A percentile compares a stretch with the other conserved stretches of the same genome.
Evolutionary conservation across 2,329 filamentous ascomycete species (phyloP).

Genomic region (Fusarium chuoi): DNA sequence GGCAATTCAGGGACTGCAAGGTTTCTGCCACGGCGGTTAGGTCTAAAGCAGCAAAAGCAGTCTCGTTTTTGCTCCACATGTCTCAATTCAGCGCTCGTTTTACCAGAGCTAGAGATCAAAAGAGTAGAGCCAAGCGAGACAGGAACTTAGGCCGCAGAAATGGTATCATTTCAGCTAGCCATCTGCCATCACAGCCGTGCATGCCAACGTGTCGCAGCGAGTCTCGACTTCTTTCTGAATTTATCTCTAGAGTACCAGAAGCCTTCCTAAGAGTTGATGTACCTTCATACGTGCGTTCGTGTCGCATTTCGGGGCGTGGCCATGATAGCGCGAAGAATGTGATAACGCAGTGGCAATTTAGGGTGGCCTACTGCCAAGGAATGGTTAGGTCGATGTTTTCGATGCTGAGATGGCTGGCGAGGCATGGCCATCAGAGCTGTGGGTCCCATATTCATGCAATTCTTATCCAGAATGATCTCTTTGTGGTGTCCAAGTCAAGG

Average conservation of each 20-base stretch:
- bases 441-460: background rate
- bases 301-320: background rate
- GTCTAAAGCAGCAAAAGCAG: background rate
- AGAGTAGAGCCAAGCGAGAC: background rate
- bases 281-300: background rate
- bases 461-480: background rate
- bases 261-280: fast-evolving
- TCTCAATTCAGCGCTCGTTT: background rate
- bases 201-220: background rate
- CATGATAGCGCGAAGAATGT: background rate
- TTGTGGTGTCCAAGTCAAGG: background rate
- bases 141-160: background rate
- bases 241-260: background rate
- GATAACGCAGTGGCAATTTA: background rate
- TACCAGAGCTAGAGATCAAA: background rate
- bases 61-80: background rate
- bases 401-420: background rate
- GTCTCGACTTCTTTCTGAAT: background rate
- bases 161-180: background rate
- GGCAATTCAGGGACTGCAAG: background rate
- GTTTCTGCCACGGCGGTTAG: background rate
- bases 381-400: background rate
- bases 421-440: background rate
- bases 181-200: background rate
- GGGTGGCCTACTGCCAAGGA: background rate